phyloP scores from a whole-genome alignment of 2,329 filamentous ascomycete genomes.

The Calonectria hongkongensis region DNA sequence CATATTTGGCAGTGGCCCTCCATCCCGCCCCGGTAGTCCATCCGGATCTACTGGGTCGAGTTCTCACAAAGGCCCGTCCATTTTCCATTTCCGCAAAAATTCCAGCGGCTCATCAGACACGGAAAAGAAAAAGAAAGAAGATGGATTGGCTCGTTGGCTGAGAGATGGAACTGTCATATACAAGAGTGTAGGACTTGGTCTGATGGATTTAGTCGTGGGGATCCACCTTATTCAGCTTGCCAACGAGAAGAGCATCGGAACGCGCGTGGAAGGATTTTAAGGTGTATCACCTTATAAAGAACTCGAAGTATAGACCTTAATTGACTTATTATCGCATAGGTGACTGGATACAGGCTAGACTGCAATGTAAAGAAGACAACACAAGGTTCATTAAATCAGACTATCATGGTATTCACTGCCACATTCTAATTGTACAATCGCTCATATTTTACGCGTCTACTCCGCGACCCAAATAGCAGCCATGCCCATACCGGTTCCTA shows the following conservation, averaged over 20 bases:
- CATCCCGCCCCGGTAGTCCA: conserved; percentile 55
- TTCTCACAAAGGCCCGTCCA: conserved; percentile 59
- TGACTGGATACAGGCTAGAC: not conserved
- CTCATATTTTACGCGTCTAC: conserved; percentile 62
- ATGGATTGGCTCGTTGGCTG: conserved; percentile 74
- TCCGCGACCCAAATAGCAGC: conserved; percentile 97
- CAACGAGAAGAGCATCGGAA: conserved; percentile 72
- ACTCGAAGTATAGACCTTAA: too few species aligned
- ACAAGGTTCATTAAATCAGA: not conserved
- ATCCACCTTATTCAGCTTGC: conserved; percentile 75
- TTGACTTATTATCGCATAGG: too few species aligned
- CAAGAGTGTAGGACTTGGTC: conserved; percentile 79
- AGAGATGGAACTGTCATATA: conserved; percentile 79
- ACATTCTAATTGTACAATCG: conserved; percentile 55
- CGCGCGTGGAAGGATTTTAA: conserved; percentile 71
- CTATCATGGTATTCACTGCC: conserved; percentile 35
- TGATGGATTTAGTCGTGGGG: conserved; percentile 80
- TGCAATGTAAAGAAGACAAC: not conserved
- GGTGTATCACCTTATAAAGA: not conserved
- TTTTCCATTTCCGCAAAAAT: conserved; percentile 56
- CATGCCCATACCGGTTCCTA: conserved; percentile 99
- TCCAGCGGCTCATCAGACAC: conserved; percentile 55
- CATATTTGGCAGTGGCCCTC: conserved; percentile 56
- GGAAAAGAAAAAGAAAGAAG: conserved; percentile 67
- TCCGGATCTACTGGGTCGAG: conserved; percentile 56